Evolutionary conservation across 2,329 filamentous ascomycete genomes (phyloP).

Genomic region (Ceratocystiopsis brevicomis): DNA sequence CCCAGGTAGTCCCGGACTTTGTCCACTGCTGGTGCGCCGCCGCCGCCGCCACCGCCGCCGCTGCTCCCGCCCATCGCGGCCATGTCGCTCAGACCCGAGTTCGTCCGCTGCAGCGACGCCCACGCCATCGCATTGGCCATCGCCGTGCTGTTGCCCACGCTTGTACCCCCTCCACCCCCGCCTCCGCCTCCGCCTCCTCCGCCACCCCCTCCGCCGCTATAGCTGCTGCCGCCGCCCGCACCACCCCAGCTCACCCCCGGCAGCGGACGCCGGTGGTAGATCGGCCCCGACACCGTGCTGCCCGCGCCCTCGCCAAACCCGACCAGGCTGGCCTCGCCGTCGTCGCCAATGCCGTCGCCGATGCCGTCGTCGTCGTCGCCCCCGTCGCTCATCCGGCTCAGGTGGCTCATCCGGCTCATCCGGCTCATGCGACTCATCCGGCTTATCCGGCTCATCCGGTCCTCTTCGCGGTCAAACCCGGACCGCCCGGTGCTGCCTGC

Average conservation of each 20-base stretch:
- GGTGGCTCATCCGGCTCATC: no score
- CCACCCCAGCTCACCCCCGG: conserved; percentile 15
- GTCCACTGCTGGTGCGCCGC: conserved; percentile 3
- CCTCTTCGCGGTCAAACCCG: no score
- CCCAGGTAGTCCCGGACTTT: neutral
- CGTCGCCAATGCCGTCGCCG: conserved; percentile 48
- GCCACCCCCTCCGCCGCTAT: no score
- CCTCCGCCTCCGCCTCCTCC: no score
- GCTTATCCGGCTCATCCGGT: no score
- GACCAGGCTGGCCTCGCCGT: conserved; percentile 65
- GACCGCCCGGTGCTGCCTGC: conserved; percentile 18
- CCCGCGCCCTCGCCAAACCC: conserved; percentile 86
- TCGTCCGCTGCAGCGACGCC: conserved; percentile 27
- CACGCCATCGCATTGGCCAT: conserved; percentile 12
- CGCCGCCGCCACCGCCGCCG: conserved; percentile 2
- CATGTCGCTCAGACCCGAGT: conserved; percentile 31
- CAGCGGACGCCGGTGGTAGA: conserved; percentile 36
- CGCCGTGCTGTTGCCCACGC: conserved; percentile 8
- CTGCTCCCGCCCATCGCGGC: conserved; percentile 14
- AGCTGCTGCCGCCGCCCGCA: conserved; percentile 2
- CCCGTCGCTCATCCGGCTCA: conserved; percentile 9
- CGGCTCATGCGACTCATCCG: no score
- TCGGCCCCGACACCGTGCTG: conserved; percentile 65
- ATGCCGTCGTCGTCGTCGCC: conserved; percentile 48
- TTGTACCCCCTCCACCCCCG: no score